Base-by-base conservation (phyloP, 2,329 filamentous ascomycete genomes). In the Samsoniella hepiali region DNA sequence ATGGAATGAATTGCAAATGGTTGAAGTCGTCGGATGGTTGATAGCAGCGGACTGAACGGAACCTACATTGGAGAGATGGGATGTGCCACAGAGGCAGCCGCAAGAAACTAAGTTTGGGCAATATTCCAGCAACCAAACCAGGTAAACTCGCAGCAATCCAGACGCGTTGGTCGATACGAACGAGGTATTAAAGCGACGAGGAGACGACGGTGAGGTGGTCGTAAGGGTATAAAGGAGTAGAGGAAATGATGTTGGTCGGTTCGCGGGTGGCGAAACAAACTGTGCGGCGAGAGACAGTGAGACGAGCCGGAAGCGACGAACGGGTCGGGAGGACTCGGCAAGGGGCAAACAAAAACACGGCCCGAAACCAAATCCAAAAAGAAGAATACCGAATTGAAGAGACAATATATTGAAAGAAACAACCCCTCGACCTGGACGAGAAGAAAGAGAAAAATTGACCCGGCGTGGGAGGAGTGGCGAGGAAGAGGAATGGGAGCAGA, bases 51-150 rank as follows among this genome's bases (percentile, higher is more conserved):
- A 10, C 31, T 27, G 47, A 58, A 10, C 31, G 17, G 47, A 58
- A 63, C 62, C 34, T 63, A 63, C 62, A 31, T 63, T 27, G 62
- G 55, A 59, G 47, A 56, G 29, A 27, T 62, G 29, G 60, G 53
- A 42, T 38, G 55, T 17, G 55, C 47, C 31, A 47, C 47, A 44
- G 17, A 36, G 27, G 29, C 9, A 27, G 45, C 34, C 36, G 27
- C 29, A 40, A 36, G 32, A 32, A 59, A 63, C 55, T 54, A 44
- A 32, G 62, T 54, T 59, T 63, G 62, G 62, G 62, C 62, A 59
- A 59, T 63, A 54, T 63, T 63, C 62, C 62, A 63, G 62, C 62
- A 58, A 55, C 62, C 56, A 63, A 60, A 60, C 57, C n/a, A 47
- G 32, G 45, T 4, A 40, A 32, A 32, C 22, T 60, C n/a, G 44